Evolutionary conservation across 139 green algal genomes (phyloP).

Genomic region (Chlorella sp.): DNA sequence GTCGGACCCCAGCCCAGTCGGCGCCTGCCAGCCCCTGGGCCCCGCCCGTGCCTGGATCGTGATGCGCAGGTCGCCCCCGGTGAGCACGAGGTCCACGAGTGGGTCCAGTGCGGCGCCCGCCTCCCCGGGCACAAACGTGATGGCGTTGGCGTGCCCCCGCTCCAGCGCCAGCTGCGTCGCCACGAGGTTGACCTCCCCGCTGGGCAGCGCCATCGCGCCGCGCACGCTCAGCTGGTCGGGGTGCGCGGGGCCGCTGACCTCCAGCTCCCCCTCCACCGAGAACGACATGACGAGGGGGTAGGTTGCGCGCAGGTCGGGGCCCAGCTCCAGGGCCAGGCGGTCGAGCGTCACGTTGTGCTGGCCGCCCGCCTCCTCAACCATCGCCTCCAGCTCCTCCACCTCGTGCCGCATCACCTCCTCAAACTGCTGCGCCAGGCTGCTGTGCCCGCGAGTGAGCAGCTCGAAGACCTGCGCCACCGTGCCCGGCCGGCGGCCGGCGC

Average conservation of each 20-base stretch:
- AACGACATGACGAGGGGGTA: conserved; percentile 96
- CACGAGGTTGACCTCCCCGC: conserved; percentile 92
- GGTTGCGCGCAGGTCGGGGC: conserved; percentile 85
- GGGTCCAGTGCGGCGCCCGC: conserved; percentile 65
- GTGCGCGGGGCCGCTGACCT: conserved; percentile 66
- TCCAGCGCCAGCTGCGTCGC: conserved; percentile 90
- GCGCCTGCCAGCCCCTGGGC: no score
- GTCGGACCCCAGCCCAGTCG: no score
- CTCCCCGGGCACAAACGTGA: conserved; percentile 82
- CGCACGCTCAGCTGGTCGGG: conserved; percentile 36
- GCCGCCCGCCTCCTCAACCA: conserved; percentile 35
- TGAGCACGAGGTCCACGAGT: conserved; percentile 69
- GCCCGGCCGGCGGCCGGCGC: conserved; percentile 26
- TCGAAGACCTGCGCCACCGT: conserved; percentile 70
- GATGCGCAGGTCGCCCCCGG: conserved; percentile 70
- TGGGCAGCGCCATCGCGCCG: conserved; percentile 72
- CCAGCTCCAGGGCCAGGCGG: conserved; percentile 69
- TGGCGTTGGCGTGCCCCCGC: conserved; percentile 83
- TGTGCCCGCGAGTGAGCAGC: conserved; percentile 48
- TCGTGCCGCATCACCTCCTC: conserved; percentile 38
- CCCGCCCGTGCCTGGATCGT: conserved; percentile 58
- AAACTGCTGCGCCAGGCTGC: conserved; percentile 29
- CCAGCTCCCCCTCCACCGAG: conserved; percentile 67
- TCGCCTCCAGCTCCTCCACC: conserved; percentile 37
- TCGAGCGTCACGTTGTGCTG: conserved; percentile 39